Evolutionary conservation across 257 asterid species (phyloP).

Genomic region (Jacaranda mimosifolia): DNA sequence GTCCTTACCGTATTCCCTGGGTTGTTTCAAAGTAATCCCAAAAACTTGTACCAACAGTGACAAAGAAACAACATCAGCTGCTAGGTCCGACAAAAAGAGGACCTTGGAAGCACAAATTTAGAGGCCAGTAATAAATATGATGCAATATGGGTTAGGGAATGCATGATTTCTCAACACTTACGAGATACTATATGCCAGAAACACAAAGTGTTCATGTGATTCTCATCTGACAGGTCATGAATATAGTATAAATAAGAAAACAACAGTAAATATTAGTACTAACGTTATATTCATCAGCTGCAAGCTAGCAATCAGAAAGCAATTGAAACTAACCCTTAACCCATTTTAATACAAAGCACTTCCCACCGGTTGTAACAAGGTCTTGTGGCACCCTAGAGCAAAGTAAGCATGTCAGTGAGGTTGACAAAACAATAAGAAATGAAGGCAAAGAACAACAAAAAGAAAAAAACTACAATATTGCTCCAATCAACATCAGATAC

Average conservation of each 20-base stretch:
- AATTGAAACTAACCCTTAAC: constrained; percentile 62
- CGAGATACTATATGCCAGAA: too few relatives aligned
- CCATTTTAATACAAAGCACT: constrained; percentile 68
- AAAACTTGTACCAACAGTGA: not conserved
- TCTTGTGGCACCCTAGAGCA: constrained; percentile 75
- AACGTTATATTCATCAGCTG: not conserved
- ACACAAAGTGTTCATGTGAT: not conserved
- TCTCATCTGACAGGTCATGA: not conserved
- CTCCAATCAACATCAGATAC: constrained; percentile 12
- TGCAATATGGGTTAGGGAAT: not conserved
- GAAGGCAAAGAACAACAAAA: not conserved
- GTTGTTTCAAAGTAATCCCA: not conserved
- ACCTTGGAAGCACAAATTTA: too few relatives aligned
- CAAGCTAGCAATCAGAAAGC: constrained; percentile 7
- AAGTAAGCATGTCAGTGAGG: constrained; percentile 21
- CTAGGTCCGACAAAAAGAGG: not conserved
- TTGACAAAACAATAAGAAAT: not conserved
- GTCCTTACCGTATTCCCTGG: not conserved
- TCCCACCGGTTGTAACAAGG: constrained; percentile 73
- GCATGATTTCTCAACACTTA: not conserved
- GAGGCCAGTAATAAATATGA: not conserved
- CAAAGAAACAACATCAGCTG: not conserved
- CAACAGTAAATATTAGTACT: not conserved
- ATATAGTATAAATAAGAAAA: not conserved
- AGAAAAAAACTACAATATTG: not conserved